phyloP scores from a whole-genome alignment of 306 rosid species.

The Cicer judaicum region DNA sequence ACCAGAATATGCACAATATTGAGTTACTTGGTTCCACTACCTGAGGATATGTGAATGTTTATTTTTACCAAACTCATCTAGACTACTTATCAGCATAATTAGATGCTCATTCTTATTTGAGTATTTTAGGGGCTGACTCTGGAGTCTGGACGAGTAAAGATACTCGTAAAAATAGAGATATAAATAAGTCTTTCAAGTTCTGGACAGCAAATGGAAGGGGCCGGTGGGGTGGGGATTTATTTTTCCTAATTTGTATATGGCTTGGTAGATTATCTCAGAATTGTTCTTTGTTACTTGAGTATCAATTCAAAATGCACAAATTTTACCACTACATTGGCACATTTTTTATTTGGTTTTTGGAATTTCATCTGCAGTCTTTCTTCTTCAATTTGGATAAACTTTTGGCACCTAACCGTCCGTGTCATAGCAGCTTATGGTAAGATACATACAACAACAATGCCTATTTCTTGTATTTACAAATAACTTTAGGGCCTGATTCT shows the following conservation, averaged over 20 bases:
- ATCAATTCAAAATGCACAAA: constrained; percentile 20
- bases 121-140: constrained; percentile 1
- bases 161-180: constrained; percentile 11
- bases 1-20: constrained; percentile 7
- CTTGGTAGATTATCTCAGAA: constrained; percentile 36
- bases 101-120: constrained; percentile 1
- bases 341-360: constrained; percentile 42
- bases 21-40: constrained; percentile 35
- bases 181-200: constrained; percentile 27
- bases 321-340: constrained; percentile 16
- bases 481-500: neutral
- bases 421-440: constrained; percentile 94
- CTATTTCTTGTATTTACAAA: constrained; percentile 27
- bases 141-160: neutral
- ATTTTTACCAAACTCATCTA: constrained; percentile 6
- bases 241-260: constrained; percentile 29
- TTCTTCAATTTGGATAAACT: constrained; percentile 85
- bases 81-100: constrained; percentile 16
- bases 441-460: constrained; percentile 38
- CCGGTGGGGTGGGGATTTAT: neutral
- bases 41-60: constrained; percentile 1
- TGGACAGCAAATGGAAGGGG: constrained; percentile 21
- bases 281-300: constrained; percentile 19
- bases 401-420: constrained; percentile 81
- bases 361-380: constrained; percentile 72